Evolutionary conservation across 768 basidiomycete genomes (phyloP), one percentile per base, ranked within the genome.

Genomic region (Pulveroboletus sp.): DNA sequence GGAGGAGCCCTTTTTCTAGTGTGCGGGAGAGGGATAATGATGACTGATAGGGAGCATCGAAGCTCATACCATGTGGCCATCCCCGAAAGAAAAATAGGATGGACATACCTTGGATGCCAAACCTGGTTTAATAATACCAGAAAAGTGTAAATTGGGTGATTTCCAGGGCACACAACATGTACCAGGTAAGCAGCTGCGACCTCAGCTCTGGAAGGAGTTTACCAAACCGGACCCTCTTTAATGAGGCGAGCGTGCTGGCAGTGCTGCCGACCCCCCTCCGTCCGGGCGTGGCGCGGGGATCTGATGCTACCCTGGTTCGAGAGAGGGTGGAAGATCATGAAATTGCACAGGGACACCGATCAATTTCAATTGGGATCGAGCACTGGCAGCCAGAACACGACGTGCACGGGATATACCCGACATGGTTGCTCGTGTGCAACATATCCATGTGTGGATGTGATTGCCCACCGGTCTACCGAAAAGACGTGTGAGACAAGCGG

Each of bases 91-190:
- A 47, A 63, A 50, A 56, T 58, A 35, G 49, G 51, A 56, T 50
- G 49, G 41, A 43, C 49, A 60, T 49, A 50, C 50, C 31, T 34
- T 29, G 36, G 47, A 52, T 32, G 46, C 58, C 61, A 55, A 59
- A 67, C 43, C 44, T 38, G 58, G 58, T 11, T 50, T 55, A 68
- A 67, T 67, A 55, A 67, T 69, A 42, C 65, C 65, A 29, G 44
- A 69, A 65, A 62, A 49, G 65, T 68, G 52, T 33, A 69, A 63
- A 67, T 67, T 62, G 50, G 34, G 9, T 5, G 51, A 61, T 53
- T 62, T 50, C 51, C 49, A 53, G 57, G 62, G 63, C 45, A 40
- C 51, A 34, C 51, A 51, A 53, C 60, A 58, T 50, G 54, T 45
- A 56, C 29, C 49, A 52, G 45, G 45, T 58, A 38, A 50, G 54